A percentile compares a stretch with the other conserved stretches of the same genome.
These are phyloP conservation scores for Nicotiana tomentosiformis DNA, from an alignment of 257 asterid species.

Conservation along the genomic window DNA sequence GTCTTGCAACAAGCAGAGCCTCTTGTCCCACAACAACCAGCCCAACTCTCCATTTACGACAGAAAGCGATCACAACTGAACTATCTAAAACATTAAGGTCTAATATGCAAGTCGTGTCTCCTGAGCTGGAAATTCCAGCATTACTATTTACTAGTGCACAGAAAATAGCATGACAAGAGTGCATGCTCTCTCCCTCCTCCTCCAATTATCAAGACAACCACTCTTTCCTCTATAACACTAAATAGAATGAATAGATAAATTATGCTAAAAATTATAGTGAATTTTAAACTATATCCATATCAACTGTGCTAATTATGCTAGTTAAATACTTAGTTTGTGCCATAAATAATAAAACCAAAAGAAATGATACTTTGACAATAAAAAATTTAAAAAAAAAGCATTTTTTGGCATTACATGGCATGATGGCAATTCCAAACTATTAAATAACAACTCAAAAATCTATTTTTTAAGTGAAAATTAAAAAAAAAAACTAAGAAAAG, in stretches of 20 bases:
- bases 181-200: conserved; percentile 99
- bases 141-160: conserved; percentile 72
- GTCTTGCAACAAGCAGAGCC: conserved; percentile 95
- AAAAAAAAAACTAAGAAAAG: background rate
- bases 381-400: background rate
- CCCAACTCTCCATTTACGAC: conserved; percentile 76
- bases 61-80: conserved; percentile 64
- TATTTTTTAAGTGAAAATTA: background rate
- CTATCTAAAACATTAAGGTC: conserved; percentile 68
- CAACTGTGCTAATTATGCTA: background rate
- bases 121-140: conserved; percentile 74
- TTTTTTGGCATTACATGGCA: background rate
- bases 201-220: conserved; percentile 83
- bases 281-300: background rate
- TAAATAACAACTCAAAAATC: background rate
- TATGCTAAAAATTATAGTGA: background rate
- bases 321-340: background rate
- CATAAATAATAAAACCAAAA: background rate
- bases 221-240: conserved; percentile 52
- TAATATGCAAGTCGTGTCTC: conserved; percentile 77
- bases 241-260: background rate
- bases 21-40: conserved; percentile 89
- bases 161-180: conserved; percentile 76
- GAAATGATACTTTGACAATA: background rate
- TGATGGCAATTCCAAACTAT: background rate